Conservation (phyloP, 768 basidiomycete species). For the Hygrocybe coccinea region DNA sequence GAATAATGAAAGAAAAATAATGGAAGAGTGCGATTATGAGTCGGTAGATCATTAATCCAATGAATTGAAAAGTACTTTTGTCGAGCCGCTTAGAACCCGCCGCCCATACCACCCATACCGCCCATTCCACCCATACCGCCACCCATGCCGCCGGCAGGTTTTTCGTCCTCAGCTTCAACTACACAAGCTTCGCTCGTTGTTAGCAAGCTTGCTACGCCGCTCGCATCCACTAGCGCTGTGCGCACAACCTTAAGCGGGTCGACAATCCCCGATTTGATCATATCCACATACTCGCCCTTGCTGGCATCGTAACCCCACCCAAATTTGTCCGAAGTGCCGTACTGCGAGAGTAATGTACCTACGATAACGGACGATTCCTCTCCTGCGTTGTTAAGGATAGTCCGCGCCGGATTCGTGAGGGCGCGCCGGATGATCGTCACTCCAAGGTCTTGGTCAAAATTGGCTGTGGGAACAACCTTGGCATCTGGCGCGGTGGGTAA, state of each 20-base stretch:
- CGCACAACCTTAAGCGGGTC: conserved; percentile 95
- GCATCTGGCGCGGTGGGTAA: conserved; percentile 52
- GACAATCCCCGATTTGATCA: conserved; percentile 91
- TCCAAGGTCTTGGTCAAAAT: conserved; percentile 98
- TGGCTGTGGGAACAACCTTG: conserved; percentile 67
- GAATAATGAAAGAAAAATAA: no score
- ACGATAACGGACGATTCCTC: conserved; percentile 93
- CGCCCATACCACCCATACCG: conserved; percentile 31
- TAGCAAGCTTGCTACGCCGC: conserved; percentile 88
- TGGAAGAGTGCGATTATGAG: no score
- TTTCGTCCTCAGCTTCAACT: conserved; percentile 85
- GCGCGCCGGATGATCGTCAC: conserved; percentile 89
- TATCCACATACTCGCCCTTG: conserved; percentile 89
- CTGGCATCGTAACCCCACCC: conserved; percentile 86
- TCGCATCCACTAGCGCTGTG: conserved; percentile 87
- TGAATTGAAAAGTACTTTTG: no score
- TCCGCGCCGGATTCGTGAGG: conserved; percentile 74
- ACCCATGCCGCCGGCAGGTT: conserved; percentile 45
- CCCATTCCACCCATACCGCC: conserved; percentile 41
- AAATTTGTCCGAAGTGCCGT: conserved; percentile 72
- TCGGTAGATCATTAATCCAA: no score
- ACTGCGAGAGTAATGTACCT: conserved; percentile 70
- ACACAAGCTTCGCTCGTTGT: conserved; percentile 92
- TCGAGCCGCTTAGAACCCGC: no score
- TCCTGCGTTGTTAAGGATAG: conserved; percentile 90